Percentiles rank a stretch among this genome's conserved stretches.
Conservation (phyloP, 2,329 filamentous ascomycete species). For the Alternaria longipes region DNA sequence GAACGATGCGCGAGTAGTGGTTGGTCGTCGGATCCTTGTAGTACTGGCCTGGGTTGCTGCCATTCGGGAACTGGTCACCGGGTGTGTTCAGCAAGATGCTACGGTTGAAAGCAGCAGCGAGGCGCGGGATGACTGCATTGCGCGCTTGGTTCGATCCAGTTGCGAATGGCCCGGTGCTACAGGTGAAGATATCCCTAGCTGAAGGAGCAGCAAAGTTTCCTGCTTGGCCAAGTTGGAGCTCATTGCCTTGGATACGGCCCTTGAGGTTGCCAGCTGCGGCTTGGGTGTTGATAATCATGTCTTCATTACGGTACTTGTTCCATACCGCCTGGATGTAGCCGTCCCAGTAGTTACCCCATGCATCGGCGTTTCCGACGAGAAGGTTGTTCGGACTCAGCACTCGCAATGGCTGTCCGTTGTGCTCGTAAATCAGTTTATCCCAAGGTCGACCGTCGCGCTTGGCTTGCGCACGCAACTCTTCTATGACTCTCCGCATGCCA, state of each 20-base stretch:
- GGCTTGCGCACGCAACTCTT: slow-evolving; percentile 65
- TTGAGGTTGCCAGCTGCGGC: slow-evolving; percentile 63
- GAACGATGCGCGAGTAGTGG: slow-evolving; percentile 70
- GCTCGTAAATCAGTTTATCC: slow-evolving; percentile 65
- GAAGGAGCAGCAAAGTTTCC: slow-evolving; percentile 65
- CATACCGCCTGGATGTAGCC: slow-evolving; percentile 63
- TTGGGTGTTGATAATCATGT: slow-evolving; percentile 72
- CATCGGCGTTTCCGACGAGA: slow-evolving; percentile 55
- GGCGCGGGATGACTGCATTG: slow-evolving; percentile 73
- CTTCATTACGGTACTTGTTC: slow-evolving; percentile 55
- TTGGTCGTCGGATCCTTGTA: slow-evolving; percentile 54
- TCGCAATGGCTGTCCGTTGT: slow-evolving; percentile 50
- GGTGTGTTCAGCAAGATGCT: slow-evolving; percentile 67
- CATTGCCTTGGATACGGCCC: slow-evolving; percentile 57
- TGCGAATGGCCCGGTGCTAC: slow-evolving; percentile 70
- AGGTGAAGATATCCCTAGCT: slow-evolving; percentile 71
- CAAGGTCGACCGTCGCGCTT: slow-evolving; percentile 65
- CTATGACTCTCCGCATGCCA: slow-evolving; percentile 66
- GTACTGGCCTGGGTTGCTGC: slow-evolving; percentile 41
- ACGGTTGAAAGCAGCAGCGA: slow-evolving; percentile 79
- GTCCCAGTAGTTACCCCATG: slow-evolving; percentile 63
- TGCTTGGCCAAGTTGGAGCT: slow-evolving; percentile 55
- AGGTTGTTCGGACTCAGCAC: slow-evolving; percentile 58
- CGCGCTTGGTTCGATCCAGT: slow-evolving; percentile 53
- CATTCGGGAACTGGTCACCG: slow-evolving; percentile 51